Evolutionary conservation across 2,329 filamentous ascomycete species (phyloP), one percentile per base, ranked within the genome.

Genomic region (Beauveria scarabaeidicola): DNA sequence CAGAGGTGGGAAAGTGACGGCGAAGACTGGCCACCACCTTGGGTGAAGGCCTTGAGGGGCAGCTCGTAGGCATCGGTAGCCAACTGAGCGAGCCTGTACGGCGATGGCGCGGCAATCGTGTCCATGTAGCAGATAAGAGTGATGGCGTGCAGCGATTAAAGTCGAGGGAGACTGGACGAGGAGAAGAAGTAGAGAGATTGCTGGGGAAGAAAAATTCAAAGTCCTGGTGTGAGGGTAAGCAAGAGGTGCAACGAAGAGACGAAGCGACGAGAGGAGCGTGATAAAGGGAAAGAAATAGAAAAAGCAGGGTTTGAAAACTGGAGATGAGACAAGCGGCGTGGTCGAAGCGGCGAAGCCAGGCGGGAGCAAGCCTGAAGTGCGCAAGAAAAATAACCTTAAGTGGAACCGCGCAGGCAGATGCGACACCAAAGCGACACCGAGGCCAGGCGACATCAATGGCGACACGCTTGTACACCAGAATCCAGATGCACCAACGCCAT

Each of bases 1-100:
- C 86, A 81, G 32, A 96, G 80, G 67, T 91, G 81, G 60, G 77
- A 78, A 63, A 91, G 78, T 56, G 87, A 80, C 15, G 87, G 87
- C 64, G 90, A 86, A 19, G 79, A 75, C 3, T 79, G 76, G 65
- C 81, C 77, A 11, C 74, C 68, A 55, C 72, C 71, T 61, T 72
- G 69, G 46, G 71, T 65, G 51, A 79, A 69, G 15, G 74, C 69
- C 60, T 74, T 69, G 55, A 79, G 66, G 5, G 76, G 75, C 56
- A 75, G 66, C 25, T 78, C 73, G 65, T 75, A 75, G 52, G 72
- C 70, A 68, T 71, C 60, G 62, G 71, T 71, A 27, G 71, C 72
- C 55, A 75, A 63, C 60, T 68, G 68, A 43, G 71, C 67, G 62
- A 79, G 68, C 63, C 79, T 77, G 63, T 76, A 77, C 52, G 79